A percentile compares a stretch with the other conserved stretches of the same genome.
These are phyloP conservation scores for Leccinum olivaceopallidum DNA, from an alignment of 768 basidiomycete genomes.

Conservation along the genomic window DNA sequence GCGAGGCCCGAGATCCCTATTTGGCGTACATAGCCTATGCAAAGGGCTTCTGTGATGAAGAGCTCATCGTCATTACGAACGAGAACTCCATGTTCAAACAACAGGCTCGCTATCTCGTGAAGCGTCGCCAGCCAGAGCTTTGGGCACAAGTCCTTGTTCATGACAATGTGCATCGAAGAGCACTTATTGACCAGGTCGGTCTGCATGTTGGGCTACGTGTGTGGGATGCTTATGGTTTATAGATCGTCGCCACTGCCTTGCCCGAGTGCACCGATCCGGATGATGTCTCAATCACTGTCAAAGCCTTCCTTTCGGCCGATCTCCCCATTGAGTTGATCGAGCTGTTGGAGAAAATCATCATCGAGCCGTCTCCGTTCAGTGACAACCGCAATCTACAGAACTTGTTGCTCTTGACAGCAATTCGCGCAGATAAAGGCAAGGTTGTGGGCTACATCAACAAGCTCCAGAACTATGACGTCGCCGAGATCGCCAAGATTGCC, in stretches of 20 bases:
- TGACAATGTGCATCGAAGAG: conserved; percentile 90
- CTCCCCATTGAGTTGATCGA: conserved; percentile 97
- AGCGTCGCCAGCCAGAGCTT: conserved; percentile 90
- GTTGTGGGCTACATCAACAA: conserved; percentile 98
- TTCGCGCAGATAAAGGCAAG: conserved; percentile 97
- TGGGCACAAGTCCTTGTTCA: conserved; percentile 93
- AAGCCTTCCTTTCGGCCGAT: conserved; percentile 96
- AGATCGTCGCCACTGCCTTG: conserved; percentile 93
- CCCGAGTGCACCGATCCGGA: conserved; percentile 98
- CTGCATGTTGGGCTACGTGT: background rate
- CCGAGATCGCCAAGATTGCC: conserved; percentile 95
- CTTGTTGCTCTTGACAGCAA: conserved; percentile 89
- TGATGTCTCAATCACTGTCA: conserved; percentile 98
- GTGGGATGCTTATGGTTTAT: background rate
- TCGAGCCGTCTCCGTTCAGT: conserved; percentile 96
- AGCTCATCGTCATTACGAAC: conserved; percentile 95
- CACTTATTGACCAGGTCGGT: conserved; percentile 87
- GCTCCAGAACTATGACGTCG: conserved; percentile 90
- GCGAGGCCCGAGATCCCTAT: conserved; percentile 97
- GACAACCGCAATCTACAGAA: conserved; percentile 98
- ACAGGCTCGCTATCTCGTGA: conserved; percentile 96
- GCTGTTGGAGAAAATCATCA: conserved; percentile 96
- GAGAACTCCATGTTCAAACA: conserved; percentile 99
- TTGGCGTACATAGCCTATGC: conserved; percentile 99
- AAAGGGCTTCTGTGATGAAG: conserved; percentile 98